Evolutionary conservation across 2,329 filamentous ascomycete species (phyloP).

Genomic region (Microdochium nivale): DNA sequence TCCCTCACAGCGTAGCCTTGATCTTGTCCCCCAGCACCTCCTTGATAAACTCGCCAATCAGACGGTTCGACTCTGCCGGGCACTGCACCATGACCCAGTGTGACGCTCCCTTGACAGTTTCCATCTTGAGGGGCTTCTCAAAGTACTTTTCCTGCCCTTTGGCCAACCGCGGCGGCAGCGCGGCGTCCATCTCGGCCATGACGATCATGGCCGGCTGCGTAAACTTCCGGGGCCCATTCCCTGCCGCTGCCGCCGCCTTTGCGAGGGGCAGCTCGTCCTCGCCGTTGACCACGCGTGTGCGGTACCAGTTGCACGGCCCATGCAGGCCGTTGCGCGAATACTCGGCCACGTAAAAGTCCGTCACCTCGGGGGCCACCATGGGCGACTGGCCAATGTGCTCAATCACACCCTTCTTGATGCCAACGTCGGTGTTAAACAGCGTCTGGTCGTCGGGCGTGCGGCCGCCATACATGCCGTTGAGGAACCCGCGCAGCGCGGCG

Average conservation of each 20-base stretch:
- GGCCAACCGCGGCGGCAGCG: constrained; percentile 65
- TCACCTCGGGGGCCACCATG: constrained; percentile 58
- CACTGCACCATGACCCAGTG: constrained; percentile 83
- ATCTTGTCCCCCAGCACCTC: constrained; percentile 29
- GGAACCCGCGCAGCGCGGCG: constrained; percentile 58
- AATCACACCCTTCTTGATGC: constrained; percentile 57
- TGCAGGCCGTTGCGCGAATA: constrained; percentile 66
- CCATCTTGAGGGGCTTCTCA: constrained; percentile 52
- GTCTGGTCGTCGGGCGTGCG: constrained; percentile 42
- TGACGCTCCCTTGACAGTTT: constrained; percentile 49
- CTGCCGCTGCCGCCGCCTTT: constrained; percentile 49
- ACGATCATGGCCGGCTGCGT: constrained; percentile 66
- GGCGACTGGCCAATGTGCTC: constrained; percentile 44
- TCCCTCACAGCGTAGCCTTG: constrained; percentile 27
- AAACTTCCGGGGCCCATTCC: constrained; percentile 26
- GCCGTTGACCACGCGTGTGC: constrained; percentile 62
- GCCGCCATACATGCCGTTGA: constrained; percentile 66
- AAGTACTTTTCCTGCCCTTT: constrained; percentile 62
- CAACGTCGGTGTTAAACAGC: constrained; percentile 50
- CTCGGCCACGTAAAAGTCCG: constrained; percentile 69
- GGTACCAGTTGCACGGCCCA: constrained; percentile 86
- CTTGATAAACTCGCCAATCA: constrained; percentile 61
- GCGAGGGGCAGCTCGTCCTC: constrained; percentile 62
- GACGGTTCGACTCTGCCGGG: constrained; percentile 59
- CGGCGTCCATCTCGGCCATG: constrained; percentile 59